Evolutionary conservation across 2,329 filamentous ascomycete species (phyloP).

Genomic region (Akanthomyces muscarius): DNA sequence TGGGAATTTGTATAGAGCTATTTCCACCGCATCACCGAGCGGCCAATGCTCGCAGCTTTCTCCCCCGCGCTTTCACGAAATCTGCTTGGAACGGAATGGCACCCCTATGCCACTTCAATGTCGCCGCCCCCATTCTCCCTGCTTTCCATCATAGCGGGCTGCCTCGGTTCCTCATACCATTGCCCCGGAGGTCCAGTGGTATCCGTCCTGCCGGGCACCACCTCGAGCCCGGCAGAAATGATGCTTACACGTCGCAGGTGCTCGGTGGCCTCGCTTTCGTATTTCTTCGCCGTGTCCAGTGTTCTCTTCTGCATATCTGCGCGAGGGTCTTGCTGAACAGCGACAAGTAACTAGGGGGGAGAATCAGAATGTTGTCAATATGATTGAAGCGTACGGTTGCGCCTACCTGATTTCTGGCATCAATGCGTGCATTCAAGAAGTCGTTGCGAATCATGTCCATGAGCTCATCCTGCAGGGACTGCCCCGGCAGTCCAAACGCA

Average conservation of each 20-base stretch:
- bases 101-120: neutral
- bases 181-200: slow-evolving; percentile 26
- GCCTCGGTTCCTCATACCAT: slow-evolving; percentile 31
- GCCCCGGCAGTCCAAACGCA: slow-evolving; percentile 64
- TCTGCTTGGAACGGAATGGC: neutral
- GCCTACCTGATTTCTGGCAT: slow-evolving; percentile 70
- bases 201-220: slow-evolving; percentile 34
- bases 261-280: slow-evolving; percentile 71
- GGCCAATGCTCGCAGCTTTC: neutral
- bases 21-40: neutral
- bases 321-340: slow-evolving; percentile 63
- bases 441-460: slow-evolving; percentile 70
- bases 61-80: neutral
- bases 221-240: slow-evolving; percentile 68
- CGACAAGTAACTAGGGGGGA: slow-evolving; percentile 60
- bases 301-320: slow-evolving; percentile 66
- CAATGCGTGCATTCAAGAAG: slow-evolving; percentile 72
- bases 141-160: neutral
- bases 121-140: neutral
- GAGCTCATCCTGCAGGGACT: slow-evolving; percentile 69
- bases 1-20: neutral
- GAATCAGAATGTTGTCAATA: slow-evolving; percentile 19
- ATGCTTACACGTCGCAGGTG: slow-evolving; percentile 76
- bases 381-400: neutral
- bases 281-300: slow-evolving; percentile 63